phyloP scores from a whole-genome alignment of 2,329 filamentous ascomycete species.

The Claviceps africana region DNA sequence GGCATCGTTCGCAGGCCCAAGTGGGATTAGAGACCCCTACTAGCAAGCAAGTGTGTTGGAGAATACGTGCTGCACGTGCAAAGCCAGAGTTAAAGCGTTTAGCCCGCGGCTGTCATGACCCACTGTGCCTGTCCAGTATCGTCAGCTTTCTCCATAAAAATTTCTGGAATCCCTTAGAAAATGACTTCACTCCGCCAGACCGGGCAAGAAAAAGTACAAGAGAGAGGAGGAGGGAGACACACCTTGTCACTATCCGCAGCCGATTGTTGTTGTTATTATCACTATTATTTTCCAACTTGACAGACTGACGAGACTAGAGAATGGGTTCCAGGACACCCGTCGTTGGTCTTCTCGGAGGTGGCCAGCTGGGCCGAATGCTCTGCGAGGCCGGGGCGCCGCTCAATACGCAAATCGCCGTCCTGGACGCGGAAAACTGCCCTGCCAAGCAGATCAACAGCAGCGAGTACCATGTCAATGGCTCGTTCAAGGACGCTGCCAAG shows the following conservation, averaged over 20 bases:
- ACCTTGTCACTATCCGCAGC: too few relatives aligned
- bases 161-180: too few relatives aligned
- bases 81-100: background rate
- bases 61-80: background rate
- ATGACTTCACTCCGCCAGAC: too few relatives aligned
- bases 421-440: conserved; percentile 64
- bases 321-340: conserved; percentile 19
- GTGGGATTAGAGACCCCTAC: background rate
- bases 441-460: conserved; percentile 77
- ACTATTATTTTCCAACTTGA: too few relatives aligned
- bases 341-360: conserved; percentile 42
- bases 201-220: too few relatives aligned
- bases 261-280: too few relatives aligned
- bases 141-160: too few relatives aligned
- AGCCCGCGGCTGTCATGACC: background rate
- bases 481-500: conserved; percentile 70
- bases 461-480: conserved; percentile 62
- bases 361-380: conserved; percentile 86
- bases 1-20: background rate
- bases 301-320: background rate
- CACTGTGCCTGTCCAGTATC: too few relatives aligned
- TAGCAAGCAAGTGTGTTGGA: background rate
- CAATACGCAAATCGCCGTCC: conserved; percentile 63
- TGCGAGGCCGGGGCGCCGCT: conserved; percentile 66
- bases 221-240: too few relatives aligned